Conservation (phyloP, 768 basidiomycete species). For the Podaxis carcinomalis region DNA sequence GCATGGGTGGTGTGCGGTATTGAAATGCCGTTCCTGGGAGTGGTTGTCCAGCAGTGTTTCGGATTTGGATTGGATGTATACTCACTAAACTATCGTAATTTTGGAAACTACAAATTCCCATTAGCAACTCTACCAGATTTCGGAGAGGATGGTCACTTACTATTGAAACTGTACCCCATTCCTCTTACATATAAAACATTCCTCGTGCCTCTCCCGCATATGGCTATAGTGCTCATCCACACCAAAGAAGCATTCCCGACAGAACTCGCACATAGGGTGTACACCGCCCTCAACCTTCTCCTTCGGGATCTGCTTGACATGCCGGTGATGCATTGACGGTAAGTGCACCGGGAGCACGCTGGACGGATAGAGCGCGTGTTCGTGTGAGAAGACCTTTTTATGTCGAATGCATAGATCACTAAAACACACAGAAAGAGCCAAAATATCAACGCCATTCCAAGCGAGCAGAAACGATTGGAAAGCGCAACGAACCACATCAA, state of each 20-base stretch:
- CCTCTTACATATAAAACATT: slow-evolving; percentile 92
- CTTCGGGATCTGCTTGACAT: slow-evolving; percentile 34
- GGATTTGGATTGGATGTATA: slow-evolving; percentile 8
- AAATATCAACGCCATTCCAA: background rate
- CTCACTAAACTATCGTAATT: slow-evolving; percentile 74
- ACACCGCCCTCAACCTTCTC: slow-evolving; percentile 66
- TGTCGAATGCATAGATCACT: slow-evolving; percentile 84
- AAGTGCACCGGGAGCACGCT: slow-evolving; percentile 64
- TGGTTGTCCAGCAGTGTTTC: background rate
- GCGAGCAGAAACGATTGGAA: background rate
- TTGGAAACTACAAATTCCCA: slow-evolving; percentile 50
- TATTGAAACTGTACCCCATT: slow-evolving; percentile 79
- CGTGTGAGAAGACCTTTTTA: slow-evolving; percentile 95
- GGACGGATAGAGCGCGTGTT: slow-evolving; percentile 79
- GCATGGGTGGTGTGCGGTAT: slow-evolving; percentile 75
- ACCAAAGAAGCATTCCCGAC: slow-evolving; percentile 89
- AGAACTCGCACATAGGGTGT: slow-evolving; percentile 85
- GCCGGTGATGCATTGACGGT: slow-evolving; percentile 56
- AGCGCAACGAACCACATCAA: slow-evolving; percentile 72
- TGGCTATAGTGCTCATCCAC: slow-evolving; percentile 92
- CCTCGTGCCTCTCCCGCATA: slow-evolving; percentile 91
- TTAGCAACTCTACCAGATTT: background rate
- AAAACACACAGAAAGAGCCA: background rate
- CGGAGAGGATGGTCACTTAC: slow-evolving; percentile 42
- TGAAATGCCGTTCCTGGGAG: slow-evolving; percentile 70